Base-by-base conservation (phyloP, 257 asterid genomes). In the Perilla frutescens region DNA sequence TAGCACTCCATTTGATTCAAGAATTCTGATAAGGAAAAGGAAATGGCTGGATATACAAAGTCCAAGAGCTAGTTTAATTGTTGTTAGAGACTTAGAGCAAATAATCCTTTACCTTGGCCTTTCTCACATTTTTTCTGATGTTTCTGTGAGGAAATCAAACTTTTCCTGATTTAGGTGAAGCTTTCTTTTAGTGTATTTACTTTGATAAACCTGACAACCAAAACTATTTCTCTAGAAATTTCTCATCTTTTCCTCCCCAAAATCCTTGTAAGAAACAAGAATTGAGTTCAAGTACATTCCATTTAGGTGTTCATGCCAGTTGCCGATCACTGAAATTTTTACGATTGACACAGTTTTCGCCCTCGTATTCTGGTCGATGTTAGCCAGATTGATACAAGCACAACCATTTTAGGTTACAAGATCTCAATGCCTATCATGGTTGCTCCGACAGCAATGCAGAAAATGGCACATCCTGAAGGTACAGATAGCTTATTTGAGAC, bases 401-500 rank as follows among this genome's bases (percentile, higher is more conserved):
- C 96, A 31, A 79, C 85, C 10, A 72, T 89, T 34, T 82, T 88
- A 79, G 97, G 92, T 32, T 81, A 75, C 83, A 88, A 86, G 72
- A 78, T 88, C 70, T 88, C 98, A 41, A 90, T 90, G 92, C 98
- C 97, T 1, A 87, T 92, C 81, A 92, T 92, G 98, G 81, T 92
- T 77, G 97, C 98, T 76, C 98, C 98, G 1, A 90, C 96, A 4
- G 96, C 95, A 40, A 88, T 92, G 96, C 94, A 88, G 84, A 90
- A 89, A 86, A 90, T 90, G 97, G 97, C 98, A 54, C 96, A 90
- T 65, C 96, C 95, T 70, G 89, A 90, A 80, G 96, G 98, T 92
- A 80, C 58, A 14, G 5, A 60, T 3, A 71, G 40, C 66, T 66
- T 67, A 9, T 72, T 41, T 53, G 26, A 37, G 54, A 31, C 62